Percentiles rank a stretch among this genome's conserved stretches.
These are phyloP conservation scores for Puccinellia tenuiflora DNA, from an alignment of 176 grass and related monocot genomes.

Conservation along the genomic window DNA sequence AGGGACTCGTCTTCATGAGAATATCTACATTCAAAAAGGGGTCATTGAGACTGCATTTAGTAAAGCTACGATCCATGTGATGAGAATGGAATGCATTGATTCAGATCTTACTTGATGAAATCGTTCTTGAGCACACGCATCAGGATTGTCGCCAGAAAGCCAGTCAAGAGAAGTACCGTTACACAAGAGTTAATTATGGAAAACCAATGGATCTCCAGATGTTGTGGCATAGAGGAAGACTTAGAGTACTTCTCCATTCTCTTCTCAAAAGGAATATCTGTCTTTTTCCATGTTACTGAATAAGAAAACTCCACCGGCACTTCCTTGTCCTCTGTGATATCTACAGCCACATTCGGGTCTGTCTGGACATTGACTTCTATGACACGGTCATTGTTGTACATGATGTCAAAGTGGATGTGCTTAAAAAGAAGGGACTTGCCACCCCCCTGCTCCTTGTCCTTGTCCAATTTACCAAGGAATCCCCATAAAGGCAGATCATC, in stretches of 20 bases:
- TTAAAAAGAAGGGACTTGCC: constrained; percentile 64
- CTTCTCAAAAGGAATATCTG: constrained; percentile 63
- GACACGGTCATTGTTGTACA: constrained; percentile 70
- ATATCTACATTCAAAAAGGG: constrained; percentile 43
- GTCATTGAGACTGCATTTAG: constrained; percentile 13
- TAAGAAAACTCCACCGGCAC: constrained; percentile 79
- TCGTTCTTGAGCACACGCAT: constrained; percentile 95
- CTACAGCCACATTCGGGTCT: constrained; percentile 63
- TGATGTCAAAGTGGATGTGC: constrained; percentile 92
- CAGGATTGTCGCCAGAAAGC: constrained; percentile 86
- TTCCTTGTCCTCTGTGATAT: constrained; percentile 81
- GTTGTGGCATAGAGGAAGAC: constrained; percentile 85
- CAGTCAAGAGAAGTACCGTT: constrained; percentile 77
- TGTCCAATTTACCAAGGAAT: constrained; percentile 85
- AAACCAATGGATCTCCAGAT: constrained; percentile 99
- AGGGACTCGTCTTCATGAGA: constrained; percentile 80
- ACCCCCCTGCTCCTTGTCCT: constrained; percentile 42
- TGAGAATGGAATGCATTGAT: neutral
- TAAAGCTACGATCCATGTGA: neutral
- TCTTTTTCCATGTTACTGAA: constrained; percentile 89
- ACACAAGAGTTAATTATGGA: constrained; percentile 96
- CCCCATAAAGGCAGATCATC: constrained; percentile 96
- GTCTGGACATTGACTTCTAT: constrained; percentile 83
- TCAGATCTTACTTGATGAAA: constrained; percentile 76
- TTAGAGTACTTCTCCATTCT: constrained; percentile 95